Evolutionary conservation across 305 asterid species (phyloP).

Genomic region (Fraxinus latifolia): DNA sequence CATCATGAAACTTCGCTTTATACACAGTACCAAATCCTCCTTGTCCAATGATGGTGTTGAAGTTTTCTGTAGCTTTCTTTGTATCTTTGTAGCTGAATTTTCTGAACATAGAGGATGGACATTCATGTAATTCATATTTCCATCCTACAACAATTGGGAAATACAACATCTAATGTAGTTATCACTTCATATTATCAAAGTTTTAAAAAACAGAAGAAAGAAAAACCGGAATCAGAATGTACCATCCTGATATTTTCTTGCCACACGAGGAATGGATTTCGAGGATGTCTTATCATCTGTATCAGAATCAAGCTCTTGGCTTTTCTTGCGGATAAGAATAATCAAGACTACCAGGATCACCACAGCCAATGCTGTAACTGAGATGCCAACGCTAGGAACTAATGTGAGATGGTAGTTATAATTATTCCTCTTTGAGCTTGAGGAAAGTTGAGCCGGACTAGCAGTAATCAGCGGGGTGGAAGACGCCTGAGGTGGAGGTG

Average conservation of each 20-base stretch:
- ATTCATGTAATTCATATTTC: conserved; percentile 42
- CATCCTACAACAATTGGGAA: conserved; percentile 25
- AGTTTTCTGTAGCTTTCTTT: conserved; percentile 78
- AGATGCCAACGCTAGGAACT: conserved; percentile 64
- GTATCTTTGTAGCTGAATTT: conserved; percentile 86
- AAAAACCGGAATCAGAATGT: conserved; percentile 19
- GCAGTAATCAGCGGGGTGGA: conserved; percentile 55
- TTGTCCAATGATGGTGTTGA: conserved; percentile 68
- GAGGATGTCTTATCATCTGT: conserved; percentile 35
- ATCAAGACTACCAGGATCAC: conserved; percentile 51
- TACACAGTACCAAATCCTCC: conserved; percentile 96
- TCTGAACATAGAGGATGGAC: conserved; percentile 63
- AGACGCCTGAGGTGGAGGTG: conserved; percentile 52
- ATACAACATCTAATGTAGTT: background rate
- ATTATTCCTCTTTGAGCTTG: conserved; percentile 38
- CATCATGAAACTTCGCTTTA: conserved; percentile 75
- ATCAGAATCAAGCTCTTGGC: conserved; percentile 56
- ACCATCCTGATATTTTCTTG: conserved; percentile 77
- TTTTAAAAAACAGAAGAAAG: background rate
- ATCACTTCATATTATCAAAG: background rate
- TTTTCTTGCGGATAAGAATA: conserved; percentile 63
- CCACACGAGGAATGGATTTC: conserved; percentile 42
- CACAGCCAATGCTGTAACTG: conserved; percentile 52
- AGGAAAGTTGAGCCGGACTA: conserved; percentile 61
- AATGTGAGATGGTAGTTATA: conserved; percentile 56